Evolutionary conservation across 148 eudicot genomes (phyloP), one percentile per base, ranked within the genome.

Genomic region (Rhododendron henanense): DNA sequence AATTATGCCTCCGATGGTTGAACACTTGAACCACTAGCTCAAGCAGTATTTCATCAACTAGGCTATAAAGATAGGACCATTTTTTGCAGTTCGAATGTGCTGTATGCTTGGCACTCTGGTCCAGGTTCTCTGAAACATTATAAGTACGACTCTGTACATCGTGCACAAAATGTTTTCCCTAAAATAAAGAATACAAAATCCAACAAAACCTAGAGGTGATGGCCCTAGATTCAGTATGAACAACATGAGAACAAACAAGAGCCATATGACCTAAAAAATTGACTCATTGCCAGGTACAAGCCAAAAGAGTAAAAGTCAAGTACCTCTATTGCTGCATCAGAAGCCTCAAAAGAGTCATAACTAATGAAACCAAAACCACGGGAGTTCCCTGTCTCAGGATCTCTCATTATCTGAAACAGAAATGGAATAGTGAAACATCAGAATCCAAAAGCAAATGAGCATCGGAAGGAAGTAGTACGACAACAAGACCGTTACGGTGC

Each of bases 301-400:
- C 71, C 37, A n/a, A 23, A 75, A 5, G 10, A 59, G 85, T 45
- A 61, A 21, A 63, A 41, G 77, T 23, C 9, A 74, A 45, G 33
- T 87, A 96, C 98, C 97, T 94, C 98, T 81, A 95, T 94, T 90
- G 98, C 98, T 63, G 95, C 96, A 93, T 95, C 98, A 88, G 99
- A 97, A 76, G 99, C 95, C 85, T 94, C 98, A 78, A 97, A 97
- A 85, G 98, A 97, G 89, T 95, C 98, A 89, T 97, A 97, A 90
- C 99, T 95, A 75, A 97, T 91, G 88, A 97, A 97, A 75, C 98
- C 99, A 91, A 97, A 97, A 85, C 98, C 98, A 83, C 98, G 94
- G 39, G 99, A 95, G 86, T 97, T 97, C 82, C 98, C 99, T 8
- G 99, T 94, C 78, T 97, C 98, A 8, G 98, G 98, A 88, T 97